Percentiles rank a stretch among this genome's conserved stretches.
These are phyloP conservation scores for Lycium barbarum DNA, from an alignment of 257 asterid species.

Conservation along the genomic window DNA sequence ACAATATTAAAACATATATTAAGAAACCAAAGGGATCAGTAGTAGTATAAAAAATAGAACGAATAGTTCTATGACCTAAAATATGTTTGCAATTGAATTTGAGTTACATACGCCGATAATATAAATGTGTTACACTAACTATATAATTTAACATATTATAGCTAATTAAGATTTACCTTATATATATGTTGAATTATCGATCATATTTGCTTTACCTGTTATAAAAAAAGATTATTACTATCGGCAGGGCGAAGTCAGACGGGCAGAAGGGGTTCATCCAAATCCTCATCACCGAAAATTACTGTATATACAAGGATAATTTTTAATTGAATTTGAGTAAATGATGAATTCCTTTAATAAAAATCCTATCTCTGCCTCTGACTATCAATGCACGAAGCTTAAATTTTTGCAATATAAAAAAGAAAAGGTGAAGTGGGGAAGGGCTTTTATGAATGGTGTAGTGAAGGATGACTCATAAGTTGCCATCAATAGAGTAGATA, in stretches of 20 bases:
- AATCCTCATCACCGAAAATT: too few relatives aligned
- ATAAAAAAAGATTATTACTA: too few relatives aligned
- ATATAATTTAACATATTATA: not conserved
- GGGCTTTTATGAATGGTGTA: constrained; percentile 28
- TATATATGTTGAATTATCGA: not conserved
- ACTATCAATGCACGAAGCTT: too few relatives aligned
- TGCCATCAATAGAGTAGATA: constrained; percentile 23
- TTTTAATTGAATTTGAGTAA: too few relatives aligned
- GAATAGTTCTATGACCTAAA: not conserved
- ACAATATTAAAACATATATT: not conserved
- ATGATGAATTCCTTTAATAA: too few relatives aligned
- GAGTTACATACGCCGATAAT: not conserved
- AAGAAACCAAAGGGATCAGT: not conserved
- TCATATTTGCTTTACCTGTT: not conserved
- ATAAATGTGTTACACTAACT: not conserved
- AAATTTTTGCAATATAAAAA: too few relatives aligned
- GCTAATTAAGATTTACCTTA: too few relatives aligned
- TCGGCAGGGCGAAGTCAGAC: too few relatives aligned
- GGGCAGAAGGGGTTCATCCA: too few relatives aligned
- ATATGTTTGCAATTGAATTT: not conserved
- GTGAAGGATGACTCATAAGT: constrained; percentile 65
- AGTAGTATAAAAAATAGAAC: not conserved
- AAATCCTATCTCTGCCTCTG: too few relatives aligned
- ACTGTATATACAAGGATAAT: too few relatives aligned
- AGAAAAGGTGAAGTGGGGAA: constrained; percentile 4